Conservation (phyloP, 495 filamentous ascomycete genomes). For the Copromyces sp. region DNA sequence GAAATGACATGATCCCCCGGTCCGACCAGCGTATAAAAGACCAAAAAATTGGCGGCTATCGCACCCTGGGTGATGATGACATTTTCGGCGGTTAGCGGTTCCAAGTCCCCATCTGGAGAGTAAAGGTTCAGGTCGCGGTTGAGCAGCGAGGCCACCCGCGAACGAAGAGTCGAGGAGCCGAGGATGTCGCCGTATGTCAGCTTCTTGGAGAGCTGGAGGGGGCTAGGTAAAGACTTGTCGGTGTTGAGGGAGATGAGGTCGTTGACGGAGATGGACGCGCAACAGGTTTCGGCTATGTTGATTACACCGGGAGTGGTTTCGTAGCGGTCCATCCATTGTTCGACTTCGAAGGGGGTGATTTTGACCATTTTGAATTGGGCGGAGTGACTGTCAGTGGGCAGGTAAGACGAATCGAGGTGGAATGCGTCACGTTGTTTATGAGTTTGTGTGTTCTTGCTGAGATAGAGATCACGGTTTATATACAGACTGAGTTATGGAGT, state of each 20-base stretch:
- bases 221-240: slow-evolving; percentile 24
- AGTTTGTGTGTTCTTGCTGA: too few relatives aligned
- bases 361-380: slow-evolving; percentile 45
- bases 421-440: neutral
- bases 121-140: slow-evolving; percentile 1
- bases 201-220: slow-evolving; percentile 37
- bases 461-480: neutral
- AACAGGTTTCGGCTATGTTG: slow-evolving; percentile 85
- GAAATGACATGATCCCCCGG: slow-evolving; percentile 84
- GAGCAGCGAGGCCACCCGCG: slow-evolving; percentile 17
- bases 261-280: slow-evolving; percentile 66
- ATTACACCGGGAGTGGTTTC: slow-evolving; percentile 60
- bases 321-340: slow-evolving; percentile 90
- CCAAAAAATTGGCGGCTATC: slow-evolving; percentile 73
- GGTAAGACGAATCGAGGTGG: neutral
- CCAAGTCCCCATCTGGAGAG: neutral
- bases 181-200: slow-evolving; percentile 27
- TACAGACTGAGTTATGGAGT: neutral
- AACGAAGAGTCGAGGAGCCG: slow-evolving; percentile 18
- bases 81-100: slow-evolving; percentile 38
- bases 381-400: neutral
- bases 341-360: slow-evolving; percentile 63
- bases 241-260: slow-evolving; percentile 57
- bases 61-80: slow-evolving; percentile 73
- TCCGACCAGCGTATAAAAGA: slow-evolving; percentile 63